Conservation (phyloP, 2,329 filamentous ascomycete species). For the Pseudogymnoascus sp. region DNA sequence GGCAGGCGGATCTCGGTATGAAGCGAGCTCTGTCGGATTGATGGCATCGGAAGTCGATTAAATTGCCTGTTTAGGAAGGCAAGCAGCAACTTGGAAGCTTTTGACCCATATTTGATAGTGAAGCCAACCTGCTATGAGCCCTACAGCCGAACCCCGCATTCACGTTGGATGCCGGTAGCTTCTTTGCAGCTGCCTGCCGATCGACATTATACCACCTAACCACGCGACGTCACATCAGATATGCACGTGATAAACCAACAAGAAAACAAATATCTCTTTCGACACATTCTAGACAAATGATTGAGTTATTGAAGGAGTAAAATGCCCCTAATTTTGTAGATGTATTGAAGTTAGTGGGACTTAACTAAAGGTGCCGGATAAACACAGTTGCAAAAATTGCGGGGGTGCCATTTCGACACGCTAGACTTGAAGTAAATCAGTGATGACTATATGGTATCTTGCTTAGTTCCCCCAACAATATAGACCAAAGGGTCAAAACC, state of each 20-base stretch:
- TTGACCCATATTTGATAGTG: not conserved
- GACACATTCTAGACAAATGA: not conserved
- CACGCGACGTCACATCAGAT: not conserved
- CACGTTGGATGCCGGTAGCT: not conserved
- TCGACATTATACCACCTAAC: not conserved
- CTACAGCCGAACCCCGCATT: not conserved
- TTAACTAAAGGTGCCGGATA: not conserved
- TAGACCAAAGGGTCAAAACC: not conserved
- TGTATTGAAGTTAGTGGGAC: not conserved
- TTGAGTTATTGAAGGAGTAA: not conserved
- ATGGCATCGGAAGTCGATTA: not conserved
- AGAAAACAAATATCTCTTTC: not conserved
- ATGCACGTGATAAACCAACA: not conserved
- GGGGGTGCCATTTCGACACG: not conserved
- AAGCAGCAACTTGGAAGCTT: not conserved
- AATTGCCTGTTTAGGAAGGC: not conserved
- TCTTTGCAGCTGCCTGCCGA: not conserved
- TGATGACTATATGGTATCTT: not conserved
- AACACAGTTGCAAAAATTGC: not conserved
- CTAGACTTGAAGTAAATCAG: not conserved
- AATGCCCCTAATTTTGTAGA: too few species aligned
- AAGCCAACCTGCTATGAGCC: not conserved
- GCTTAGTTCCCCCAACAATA: not conserved
- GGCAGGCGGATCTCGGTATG: not conserved
- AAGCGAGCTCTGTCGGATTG: not conserved